Conservation (phyloP, 129 eudicot species). For the Chrysanthemum lavandulifolium region DNA sequence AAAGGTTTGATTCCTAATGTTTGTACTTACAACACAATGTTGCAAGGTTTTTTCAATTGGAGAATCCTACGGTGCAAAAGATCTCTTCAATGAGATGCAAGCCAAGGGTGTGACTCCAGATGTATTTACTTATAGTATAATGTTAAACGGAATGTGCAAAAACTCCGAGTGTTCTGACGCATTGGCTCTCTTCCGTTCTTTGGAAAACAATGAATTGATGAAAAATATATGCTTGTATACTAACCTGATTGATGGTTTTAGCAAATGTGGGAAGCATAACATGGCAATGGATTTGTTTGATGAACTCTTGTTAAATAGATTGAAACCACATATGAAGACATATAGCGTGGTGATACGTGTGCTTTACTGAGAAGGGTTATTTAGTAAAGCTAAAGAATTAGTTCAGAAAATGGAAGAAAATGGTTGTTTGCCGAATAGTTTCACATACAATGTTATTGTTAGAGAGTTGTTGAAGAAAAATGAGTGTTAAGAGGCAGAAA, state of each 20-base stretch:
- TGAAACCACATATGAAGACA: slow-evolving; percentile 26
- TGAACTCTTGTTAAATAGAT: slow-evolving; percentile 19
- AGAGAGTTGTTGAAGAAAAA: slow-evolving; percentile 26
- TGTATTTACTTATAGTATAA: neutral
- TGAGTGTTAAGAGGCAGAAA: slow-evolving; percentile 17
- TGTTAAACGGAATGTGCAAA: slow-evolving; percentile 29
- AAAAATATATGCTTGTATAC: slow-evolving; percentile 21
- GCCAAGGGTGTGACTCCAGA: too few species aligned
- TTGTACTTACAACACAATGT: neutral
- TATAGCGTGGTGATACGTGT: slow-evolving; percentile 28
- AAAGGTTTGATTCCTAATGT: slow-evolving; percentile 23
- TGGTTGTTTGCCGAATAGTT: slow-evolving; percentile 24
- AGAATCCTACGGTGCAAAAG: too few species aligned
- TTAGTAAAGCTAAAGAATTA: slow-evolving; percentile 26
- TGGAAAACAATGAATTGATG: slow-evolving; percentile 19
- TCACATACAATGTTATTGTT: slow-evolving; percentile 28
- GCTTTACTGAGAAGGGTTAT: slow-evolving; percentile 13
- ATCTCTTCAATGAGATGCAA: too few species aligned
- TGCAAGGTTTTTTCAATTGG: too few species aligned
- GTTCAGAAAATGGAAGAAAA: slow-evolving; percentile 23
- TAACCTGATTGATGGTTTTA: slow-evolving; percentile 26
- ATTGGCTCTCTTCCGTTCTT: slow-evolving; percentile 16
- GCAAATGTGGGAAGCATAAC: slow-evolving; percentile 22
- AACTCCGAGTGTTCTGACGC: slow-evolving; percentile 10
- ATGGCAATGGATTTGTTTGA: slow-evolving; percentile 24